Percentiles rank a stretch among this genome's conserved stretches.
These are phyloP conservation scores for Glonium stellatum DNA, from an alignment of 495 filamentous ascomycete genomes.

Conservation along the genomic window DNA sequence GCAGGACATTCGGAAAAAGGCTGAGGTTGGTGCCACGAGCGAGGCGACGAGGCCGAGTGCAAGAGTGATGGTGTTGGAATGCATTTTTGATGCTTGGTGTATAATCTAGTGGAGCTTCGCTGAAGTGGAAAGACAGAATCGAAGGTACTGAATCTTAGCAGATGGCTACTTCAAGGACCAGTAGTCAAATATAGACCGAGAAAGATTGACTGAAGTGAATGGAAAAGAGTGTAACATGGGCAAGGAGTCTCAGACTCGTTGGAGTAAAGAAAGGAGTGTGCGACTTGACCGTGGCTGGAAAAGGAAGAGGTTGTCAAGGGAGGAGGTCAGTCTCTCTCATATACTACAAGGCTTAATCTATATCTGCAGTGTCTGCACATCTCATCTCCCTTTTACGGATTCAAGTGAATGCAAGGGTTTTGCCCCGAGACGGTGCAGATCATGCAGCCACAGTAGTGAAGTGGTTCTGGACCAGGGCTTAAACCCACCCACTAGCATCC, in stretches of 20 bases:
- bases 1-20: slow-evolving; percentile 37
- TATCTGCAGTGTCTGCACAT: background rate
- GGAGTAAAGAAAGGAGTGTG: background rate
- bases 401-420: background rate
- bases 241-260: slow-evolving; percentile 7
- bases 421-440: background rate
- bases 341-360: background rate
- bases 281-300: slow-evolving; percentile 6
- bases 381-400: background rate
- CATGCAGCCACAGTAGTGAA: background rate
- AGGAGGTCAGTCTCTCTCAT: background rate
- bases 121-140: background rate
- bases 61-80: slow-evolving; percentile 9
- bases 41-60: slow-evolving; percentile 21
- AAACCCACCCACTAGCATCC: background rate
- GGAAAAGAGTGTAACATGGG: slow-evolving; percentile 1
- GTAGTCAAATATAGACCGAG: slow-evolving; percentile 8
- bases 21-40: slow-evolving; percentile 24
- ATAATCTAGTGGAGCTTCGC: too few species aligned
- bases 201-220: background rate
- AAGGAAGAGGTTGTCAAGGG: background rate
- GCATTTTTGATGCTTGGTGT: slow-evolving; percentile 2
- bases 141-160: slow-evolving; percentile 1
- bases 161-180: background rate
- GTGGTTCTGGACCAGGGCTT: too few species aligned